Percentiles rank a stretch among this genome's conserved stretches.
Conservation (phyloP, 306 rosid genomes). For the Cicer judaicum region DNA sequence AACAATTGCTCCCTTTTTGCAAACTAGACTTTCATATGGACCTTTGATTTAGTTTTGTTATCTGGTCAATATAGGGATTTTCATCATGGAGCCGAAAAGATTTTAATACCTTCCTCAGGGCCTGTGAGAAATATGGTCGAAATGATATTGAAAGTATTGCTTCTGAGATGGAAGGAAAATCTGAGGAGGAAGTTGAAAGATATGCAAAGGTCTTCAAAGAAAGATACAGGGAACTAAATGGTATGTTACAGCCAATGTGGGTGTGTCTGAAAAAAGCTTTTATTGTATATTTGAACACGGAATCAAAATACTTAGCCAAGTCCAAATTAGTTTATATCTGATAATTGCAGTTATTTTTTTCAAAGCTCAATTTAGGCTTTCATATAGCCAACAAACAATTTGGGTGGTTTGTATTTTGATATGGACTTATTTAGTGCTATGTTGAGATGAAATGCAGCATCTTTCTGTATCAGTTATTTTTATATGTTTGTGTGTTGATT, state of each 20-base stretch:
- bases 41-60: constrained; percentile 38
- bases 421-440: constrained; percentile 24
- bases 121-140: constrained; percentile 98
- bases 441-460: constrained; percentile 28
- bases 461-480: constrained; percentile 11
- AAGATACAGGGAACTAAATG: constrained; percentile 96
- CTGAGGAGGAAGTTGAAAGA: constrained; percentile 98
- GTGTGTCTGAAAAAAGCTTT: constrained; percentile 25
- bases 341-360: neutral
- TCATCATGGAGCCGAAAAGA: constrained; percentile 98
- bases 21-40: constrained; percentile 27
- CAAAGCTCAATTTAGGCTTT: constrained; percentile 18
- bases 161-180: constrained; percentile 96
- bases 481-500: neutral
- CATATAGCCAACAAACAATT: constrained; percentile 9
- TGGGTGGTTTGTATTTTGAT: constrained; percentile 16
- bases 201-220: constrained; percentile 90
- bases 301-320: constrained; percentile 2
- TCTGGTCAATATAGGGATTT: constrained; percentile 75
- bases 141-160: constrained; percentile 80
- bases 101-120: constrained; percentile 96
- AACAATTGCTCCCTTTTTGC: constrained; percentile 10
- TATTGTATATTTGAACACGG: constrained; percentile 26
- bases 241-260: constrained; percentile 51
- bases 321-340: constrained; percentile 13